phyloP scores from a whole-genome alignment of 257 asterid genomes.

The Jaltomata sinuosa region DNA sequence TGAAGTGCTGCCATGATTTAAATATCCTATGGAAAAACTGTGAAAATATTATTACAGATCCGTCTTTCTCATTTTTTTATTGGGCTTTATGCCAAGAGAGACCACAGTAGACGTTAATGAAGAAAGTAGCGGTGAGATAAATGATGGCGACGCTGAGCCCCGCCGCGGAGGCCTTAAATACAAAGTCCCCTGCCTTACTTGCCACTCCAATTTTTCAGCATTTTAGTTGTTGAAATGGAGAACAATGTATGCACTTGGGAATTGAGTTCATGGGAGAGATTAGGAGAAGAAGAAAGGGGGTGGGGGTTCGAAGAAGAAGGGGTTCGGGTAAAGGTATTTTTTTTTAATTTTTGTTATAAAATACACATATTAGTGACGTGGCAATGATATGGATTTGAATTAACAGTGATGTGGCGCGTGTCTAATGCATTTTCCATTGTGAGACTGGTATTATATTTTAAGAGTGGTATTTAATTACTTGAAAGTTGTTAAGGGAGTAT shows the following conservation, averaged over 20 bases:
- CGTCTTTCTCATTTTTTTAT: not conserved
- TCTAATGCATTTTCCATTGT: no score
- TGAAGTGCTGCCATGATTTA: not conserved
- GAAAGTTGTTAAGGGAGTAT: no score
- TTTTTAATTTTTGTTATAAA: no score
- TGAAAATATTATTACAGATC: not conserved
- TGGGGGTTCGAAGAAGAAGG: no score
- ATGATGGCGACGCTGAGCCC: conserved; percentile 72
- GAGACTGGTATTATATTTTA: no score
- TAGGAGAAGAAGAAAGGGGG: no score
- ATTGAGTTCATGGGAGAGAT: no score
- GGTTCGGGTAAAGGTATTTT: no score
- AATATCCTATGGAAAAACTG: not conserved
- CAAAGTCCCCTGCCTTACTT: conserved; percentile 57
- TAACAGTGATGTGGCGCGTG: no score
- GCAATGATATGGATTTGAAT: no score
- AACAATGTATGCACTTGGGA: not conserved
- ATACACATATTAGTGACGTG: no score
- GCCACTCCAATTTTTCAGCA: conserved; percentile 27
- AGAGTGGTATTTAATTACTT: no score
- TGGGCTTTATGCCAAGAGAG: conserved; percentile 85
- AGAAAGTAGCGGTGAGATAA: conserved; percentile 63
- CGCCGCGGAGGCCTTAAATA: conserved; percentile 64
- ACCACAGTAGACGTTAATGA: conserved; percentile 86
- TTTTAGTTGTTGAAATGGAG: not conserved